Base-by-base conservation (phyloP, 176 grass and related monocot genomes). In the Carex littledalei region DNA sequence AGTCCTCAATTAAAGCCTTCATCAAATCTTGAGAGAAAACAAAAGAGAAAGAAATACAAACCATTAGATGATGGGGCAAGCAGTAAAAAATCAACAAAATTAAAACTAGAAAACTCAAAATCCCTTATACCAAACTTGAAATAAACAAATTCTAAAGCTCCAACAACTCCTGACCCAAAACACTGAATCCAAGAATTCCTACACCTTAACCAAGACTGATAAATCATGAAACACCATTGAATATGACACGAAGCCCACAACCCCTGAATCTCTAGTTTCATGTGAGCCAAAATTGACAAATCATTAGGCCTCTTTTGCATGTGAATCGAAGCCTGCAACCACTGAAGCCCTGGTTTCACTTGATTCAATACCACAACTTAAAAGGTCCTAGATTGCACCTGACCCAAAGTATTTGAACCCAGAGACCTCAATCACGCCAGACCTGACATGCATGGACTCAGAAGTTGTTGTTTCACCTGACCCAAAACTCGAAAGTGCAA, bases 11-110 rank as follows among this genome's bases (percentile, higher is more conserved):
- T 24, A 13, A 31, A 78, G 47, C 49, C 73, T 15, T 56, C 11
- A 13, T 78, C 24, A 14, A 47, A 43, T 47, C 12, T 17, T 3
- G 29, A 58, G 54, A 34, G 29, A 18, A 79, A 39, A 35, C 11
- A 63, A 49, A 83, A 67, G 47, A 83, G 41, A 31, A 67, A 52
- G 11, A 83, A 67, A 52, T 83, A 66, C 62, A 83, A 83, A 31
- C 81, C 81, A 1, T 41, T 83, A 83, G 13, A 53, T 50, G 20
- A 83, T 0, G 43, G 63, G 5, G 4, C 13, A 6, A 83, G 12
- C 41, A 1, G 63, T 18, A 52, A 64, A 24, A 68, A 35, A 55
- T 5, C 43, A 29, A 26, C 10, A 66, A 83, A 66, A 26, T 83
- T 18, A 29, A 49, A 49, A 49, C 80, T 6, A 18, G 56, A 1